phyloP scores from a whole-genome alignment of 768 basidiomycete genomes.

The Cyathus striatus region DNA sequence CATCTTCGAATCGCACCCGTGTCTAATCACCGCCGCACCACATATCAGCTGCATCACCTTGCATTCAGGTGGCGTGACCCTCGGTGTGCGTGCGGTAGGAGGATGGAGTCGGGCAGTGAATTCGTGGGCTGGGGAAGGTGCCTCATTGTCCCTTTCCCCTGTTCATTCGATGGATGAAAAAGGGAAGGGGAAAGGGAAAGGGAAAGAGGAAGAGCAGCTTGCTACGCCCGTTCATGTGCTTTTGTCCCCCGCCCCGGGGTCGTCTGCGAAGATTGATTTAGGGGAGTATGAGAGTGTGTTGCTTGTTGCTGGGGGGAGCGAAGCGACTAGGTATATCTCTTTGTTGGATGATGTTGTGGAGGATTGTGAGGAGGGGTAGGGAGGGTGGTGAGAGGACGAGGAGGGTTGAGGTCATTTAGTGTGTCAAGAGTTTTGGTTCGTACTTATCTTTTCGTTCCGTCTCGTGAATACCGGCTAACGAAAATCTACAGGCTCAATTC shows the following conservation, averaged over 20 bases:
- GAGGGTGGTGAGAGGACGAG: slow-evolving; percentile 46
- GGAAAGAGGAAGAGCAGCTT: not conserved
- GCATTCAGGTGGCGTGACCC: slow-evolving; percentile 31
- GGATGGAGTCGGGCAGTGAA: slow-evolving; percentile 75
- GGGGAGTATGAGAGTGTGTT: slow-evolving; percentile 66
- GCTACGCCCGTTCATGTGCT: slow-evolving; percentile 57
- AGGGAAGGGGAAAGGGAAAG: slow-evolving; percentile 1
- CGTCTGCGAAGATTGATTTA: slow-evolving; percentile 70
- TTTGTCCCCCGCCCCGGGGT: slow-evolving; percentile 88
- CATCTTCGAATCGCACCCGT: slow-evolving; percentile 75
- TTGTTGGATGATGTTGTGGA: slow-evolving; percentile 81
- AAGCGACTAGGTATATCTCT: slow-evolving; percentile 77
- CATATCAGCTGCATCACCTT: slow-evolving; percentile 35
- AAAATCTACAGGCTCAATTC: slow-evolving; percentile 24
- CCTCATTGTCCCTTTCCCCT: not conserved
- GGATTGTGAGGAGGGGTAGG: slow-evolving; percentile 45
- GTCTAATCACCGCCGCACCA: slow-evolving; percentile 68
- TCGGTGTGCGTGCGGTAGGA: slow-evolving; percentile 62
- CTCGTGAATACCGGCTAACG: not conserved
- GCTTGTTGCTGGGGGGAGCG: slow-evolving; percentile 80
- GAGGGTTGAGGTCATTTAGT: slow-evolving; percentile 80
- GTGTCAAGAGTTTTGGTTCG: slow-evolving; percentile 67
- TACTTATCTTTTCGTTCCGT: slow-evolving; percentile 6
- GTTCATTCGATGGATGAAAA: no score
- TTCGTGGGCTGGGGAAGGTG: slow-evolving; percentile 43